These are phyloP conservation scores for Neurospora sp. DNA, from an alignment of 495 filamentous ascomycete genomes.

Conservation along the genomic window DNA sequence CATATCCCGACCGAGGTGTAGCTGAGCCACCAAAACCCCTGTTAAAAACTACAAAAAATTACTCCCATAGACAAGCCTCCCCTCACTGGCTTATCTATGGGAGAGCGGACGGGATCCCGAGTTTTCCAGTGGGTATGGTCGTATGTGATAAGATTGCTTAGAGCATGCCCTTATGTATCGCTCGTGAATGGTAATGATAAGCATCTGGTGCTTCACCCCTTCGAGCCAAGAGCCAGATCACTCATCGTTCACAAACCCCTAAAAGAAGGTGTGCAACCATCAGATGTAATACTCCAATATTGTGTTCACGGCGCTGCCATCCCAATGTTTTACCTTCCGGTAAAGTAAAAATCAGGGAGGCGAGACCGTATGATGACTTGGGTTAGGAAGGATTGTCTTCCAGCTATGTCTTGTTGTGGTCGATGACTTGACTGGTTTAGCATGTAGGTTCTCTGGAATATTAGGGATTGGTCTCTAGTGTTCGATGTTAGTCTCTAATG, in stretches of 20 bases:
- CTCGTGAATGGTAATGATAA: background rate
- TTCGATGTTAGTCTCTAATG: background rate
- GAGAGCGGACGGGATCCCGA: background rate
- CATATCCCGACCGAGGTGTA: too few relatives aligned
- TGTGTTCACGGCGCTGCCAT: background rate
- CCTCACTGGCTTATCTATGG: constrained; percentile 25
- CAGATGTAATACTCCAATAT: background rate
- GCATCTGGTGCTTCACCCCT: background rate
- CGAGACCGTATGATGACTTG: background rate
- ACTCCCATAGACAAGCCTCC: too few relatives aligned
- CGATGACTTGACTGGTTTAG: background rate
- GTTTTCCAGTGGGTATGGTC: background rate
- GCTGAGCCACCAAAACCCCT: too few relatives aligned
- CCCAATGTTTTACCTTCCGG: background rate
- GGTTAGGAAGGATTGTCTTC: background rate
- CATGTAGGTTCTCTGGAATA: too few relatives aligned
- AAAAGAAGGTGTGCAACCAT: background rate
- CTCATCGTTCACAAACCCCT: background rate
- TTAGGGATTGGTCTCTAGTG: rapidly evolving
- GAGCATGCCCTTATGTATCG: background rate
- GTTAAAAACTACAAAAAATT: too few relatives aligned
- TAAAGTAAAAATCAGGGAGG: background rate
- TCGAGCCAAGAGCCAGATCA: background rate
- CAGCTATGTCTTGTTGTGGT: background rate
- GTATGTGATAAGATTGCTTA: background rate